Conservation (phyloP, 805 yeast species). For the Grigorovia jiainica region DNA sequence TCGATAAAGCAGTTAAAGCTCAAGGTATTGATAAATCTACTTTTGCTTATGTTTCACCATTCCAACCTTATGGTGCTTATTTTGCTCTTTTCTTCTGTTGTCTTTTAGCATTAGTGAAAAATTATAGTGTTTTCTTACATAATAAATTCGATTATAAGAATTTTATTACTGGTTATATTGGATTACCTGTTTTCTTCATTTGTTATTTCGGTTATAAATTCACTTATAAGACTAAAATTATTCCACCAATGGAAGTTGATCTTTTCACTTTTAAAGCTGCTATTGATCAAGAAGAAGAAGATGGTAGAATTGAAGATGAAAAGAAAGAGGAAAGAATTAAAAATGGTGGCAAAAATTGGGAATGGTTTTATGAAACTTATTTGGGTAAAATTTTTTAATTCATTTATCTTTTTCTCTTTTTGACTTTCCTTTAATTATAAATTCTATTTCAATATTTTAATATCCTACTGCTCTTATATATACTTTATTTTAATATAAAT, state of each 20-base stretch:
- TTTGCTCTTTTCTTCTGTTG: constrained; percentile 45
- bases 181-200: constrained; percentile 47
- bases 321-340: constrained; percentile 23
- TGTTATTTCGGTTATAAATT: constrained; percentile 54
- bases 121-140: constrained; percentile 63
- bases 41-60: constrained; percentile 54
- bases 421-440: background rate
- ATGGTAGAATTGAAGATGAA: constrained; percentile 24
- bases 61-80: constrained; percentile 60
- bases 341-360: constrained; percentile 26
- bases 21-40: constrained; percentile 53
- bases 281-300: constrained; percentile 27
- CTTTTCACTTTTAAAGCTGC: constrained; percentile 21
- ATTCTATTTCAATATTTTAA: background rate
- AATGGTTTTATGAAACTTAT: constrained; percentile 41
- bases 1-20: constrained; percentile 53
- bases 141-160: constrained; percentile 49
- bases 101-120: constrained; percentile 53
- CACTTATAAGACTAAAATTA: constrained; percentile 38
- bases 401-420: background rate
- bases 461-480: background rate
- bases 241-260: constrained; percentile 51
- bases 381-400: constrained; percentile 40
- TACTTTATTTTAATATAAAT: background rate
- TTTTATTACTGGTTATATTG: constrained; percentile 73